A percentile compares a stretch with the other conserved stretches of the same genome.
Conservation (phyloP, 257 asterid species). For the Penstemon davidsonii region DNA sequence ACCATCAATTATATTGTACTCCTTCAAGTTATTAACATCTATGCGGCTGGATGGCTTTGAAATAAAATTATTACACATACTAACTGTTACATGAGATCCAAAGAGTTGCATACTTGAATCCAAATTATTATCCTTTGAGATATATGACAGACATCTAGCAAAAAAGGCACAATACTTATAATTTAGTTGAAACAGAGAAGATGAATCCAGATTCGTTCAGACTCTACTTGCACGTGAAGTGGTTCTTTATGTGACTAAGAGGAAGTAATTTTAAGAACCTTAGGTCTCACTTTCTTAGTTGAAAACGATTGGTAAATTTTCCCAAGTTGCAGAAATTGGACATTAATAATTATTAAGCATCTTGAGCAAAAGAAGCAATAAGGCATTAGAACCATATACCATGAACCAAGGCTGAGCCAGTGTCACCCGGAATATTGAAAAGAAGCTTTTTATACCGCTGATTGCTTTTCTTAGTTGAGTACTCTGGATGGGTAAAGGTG, state of each 20-base stretch:
- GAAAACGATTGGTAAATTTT: not conserved
- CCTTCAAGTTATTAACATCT: too few species aligned
- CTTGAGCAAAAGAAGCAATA: slow-evolving; percentile 4
- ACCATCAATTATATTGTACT: not conserved
- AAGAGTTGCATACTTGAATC: too few species aligned
- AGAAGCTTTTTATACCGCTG: slow-evolving; percentile 69
- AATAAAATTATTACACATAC: too few species aligned
- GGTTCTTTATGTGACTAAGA: not conserved
- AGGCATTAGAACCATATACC: slow-evolving; percentile 50
- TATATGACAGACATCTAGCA: too few species aligned
- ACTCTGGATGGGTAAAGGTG: slow-evolving; percentile 80
- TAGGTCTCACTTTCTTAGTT: not conserved
- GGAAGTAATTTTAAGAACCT: not conserved
- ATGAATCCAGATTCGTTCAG: not conserved
- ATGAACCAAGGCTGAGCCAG: slow-evolving; percentile 89
- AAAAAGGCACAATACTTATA: too few species aligned
- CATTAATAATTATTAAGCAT: not conserved
- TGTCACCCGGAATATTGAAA: slow-evolving; percentile 68
- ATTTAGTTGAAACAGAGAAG: not conserved
- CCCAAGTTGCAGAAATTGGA: slow-evolving; percentile 3
- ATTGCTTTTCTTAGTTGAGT: slow-evolving; percentile 58
- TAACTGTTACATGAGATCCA: not conserved
- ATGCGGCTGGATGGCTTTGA: not conserved
- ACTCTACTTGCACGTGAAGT: not conserved
- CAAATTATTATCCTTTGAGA: too few species aligned